Evolutionary conservation across 1,284 basidiomycete genomes (phyloP).

Genomic region (Polyporus tsugae): DNA sequence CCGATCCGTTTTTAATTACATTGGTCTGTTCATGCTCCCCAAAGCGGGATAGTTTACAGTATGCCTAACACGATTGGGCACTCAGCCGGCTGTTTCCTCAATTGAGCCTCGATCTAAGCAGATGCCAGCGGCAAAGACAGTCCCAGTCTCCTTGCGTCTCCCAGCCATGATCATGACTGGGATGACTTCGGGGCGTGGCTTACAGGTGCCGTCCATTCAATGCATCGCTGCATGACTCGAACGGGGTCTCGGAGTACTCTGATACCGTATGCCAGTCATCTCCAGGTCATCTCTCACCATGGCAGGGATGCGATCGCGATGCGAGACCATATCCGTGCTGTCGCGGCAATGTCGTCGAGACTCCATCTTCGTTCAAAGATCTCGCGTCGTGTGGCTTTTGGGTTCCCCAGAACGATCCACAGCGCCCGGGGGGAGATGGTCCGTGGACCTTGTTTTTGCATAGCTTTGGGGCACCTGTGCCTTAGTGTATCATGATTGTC

Average conservation of each 20-base stretch:
- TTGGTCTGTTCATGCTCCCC: background rate
- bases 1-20: background rate
- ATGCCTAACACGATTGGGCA: background rate
- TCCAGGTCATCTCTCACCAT: background rate
- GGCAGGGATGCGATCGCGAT: background rate
- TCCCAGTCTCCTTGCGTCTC: background rate
- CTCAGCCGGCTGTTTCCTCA: background rate
- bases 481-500: slow-evolving; percentile 1
- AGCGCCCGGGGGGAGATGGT: background rate
- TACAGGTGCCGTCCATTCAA: background rate
- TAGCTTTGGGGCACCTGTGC: background rate
- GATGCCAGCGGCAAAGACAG: background rate
- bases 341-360: background rate
- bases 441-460: slow-evolving; percentile 5
- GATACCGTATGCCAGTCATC: background rate
- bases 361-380: background rate
- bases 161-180: background rate
- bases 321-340: background rate
- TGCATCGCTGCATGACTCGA: background rate
- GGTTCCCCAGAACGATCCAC: background rate
- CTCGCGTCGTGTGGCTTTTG: background rate
- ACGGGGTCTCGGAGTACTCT: background rate
- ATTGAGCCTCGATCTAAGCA: slow-evolving; percentile 18
- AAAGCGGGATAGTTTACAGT: background rate
- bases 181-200: background rate